Evolutionary conservation across 371 early-diverging fungal species (phyloP).

Genomic region (Mucor irregularis): DNA sequence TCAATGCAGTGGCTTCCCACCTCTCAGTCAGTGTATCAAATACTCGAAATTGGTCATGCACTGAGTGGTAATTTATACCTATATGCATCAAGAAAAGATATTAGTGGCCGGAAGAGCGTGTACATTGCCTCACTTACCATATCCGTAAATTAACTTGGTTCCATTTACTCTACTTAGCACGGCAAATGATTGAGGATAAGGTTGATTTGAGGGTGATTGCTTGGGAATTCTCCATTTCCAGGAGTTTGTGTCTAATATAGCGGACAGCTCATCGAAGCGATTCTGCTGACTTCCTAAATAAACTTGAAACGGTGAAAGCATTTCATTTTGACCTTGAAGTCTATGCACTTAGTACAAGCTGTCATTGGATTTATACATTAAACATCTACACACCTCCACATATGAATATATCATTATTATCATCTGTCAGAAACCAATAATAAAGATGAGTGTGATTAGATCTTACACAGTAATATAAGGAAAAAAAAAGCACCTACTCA

Average conservation of each 20-base stretch:
- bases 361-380: no score
- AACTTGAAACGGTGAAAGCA: constrained; percentile 3
- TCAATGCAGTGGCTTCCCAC: background rate
- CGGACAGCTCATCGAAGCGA: background rate
- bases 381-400: constrained; percentile 18
- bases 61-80: constrained; percentile 14
- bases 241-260: constrained; percentile 7
- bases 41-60: background rate
- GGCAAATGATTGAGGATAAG: constrained; percentile 12
- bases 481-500: background rate
- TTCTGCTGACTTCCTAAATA: constrained; percentile 1
- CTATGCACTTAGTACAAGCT: background rate
- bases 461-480: background rate
- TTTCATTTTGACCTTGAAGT: constrained; percentile 2
- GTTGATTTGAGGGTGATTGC: background rate
- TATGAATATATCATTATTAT: constrained; percentile 7
- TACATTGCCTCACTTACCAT: constrained; percentile 5
- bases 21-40: constrained; percentile 8
- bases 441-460: background rate
- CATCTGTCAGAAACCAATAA: background rate
- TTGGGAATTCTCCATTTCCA: constrained; percentile 16
- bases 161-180: background rate
- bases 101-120: no score
- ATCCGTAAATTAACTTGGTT: constrained; percentile 9
- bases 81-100: background rate